These are phyloP conservation scores for Colletotrichum sp. DNA, from an alignment of 2,329 filamentous ascomycete species.

Conservation along the genomic window DNA sequence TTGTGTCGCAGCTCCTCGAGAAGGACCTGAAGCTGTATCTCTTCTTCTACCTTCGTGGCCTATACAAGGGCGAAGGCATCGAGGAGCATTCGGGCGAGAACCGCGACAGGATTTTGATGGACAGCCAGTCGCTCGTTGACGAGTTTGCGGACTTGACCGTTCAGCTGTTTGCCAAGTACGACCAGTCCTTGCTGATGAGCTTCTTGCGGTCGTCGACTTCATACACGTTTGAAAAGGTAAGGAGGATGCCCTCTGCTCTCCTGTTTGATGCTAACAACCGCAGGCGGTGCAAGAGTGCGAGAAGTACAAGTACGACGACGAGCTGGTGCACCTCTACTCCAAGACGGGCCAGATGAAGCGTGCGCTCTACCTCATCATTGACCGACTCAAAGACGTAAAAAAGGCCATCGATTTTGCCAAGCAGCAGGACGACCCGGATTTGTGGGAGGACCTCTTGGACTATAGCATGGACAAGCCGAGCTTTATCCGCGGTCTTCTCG, in stretches of 20 bases:
- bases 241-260: not conserved
- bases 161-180: constrained; percentile 83
- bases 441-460: constrained; percentile 93
- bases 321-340: constrained; percentile 94
- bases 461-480: constrained; percentile 98
- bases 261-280: not conserved
- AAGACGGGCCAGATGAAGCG: constrained; percentile 95
- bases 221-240: constrained; percentile 82
- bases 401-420: constrained; percentile 96
- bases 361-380: constrained; percentile 90
- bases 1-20: constrained; percentile 77
- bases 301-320: constrained; percentile 78
- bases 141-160: constrained; percentile 87
- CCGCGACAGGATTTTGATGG: constrained; percentile 60
- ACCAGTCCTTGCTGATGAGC: constrained; percentile 80
- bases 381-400: constrained; percentile 87
- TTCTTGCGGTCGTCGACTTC: constrained; percentile 85
- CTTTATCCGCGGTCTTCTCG: constrained; percentile 90
- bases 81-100: constrained; percentile 58
- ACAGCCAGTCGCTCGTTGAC: constrained; percentile 75
- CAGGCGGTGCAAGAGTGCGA: constrained; percentile 81
- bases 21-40: constrained; percentile 76
- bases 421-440: constrained; percentile 86
- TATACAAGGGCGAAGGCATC: constrained; percentile 81
- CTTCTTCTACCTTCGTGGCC: constrained; percentile 87